Evolutionary conservation across 2,329 filamentous ascomycete genomes (phyloP).

Genomic region (Trematosphaeria pertusa): DNA sequence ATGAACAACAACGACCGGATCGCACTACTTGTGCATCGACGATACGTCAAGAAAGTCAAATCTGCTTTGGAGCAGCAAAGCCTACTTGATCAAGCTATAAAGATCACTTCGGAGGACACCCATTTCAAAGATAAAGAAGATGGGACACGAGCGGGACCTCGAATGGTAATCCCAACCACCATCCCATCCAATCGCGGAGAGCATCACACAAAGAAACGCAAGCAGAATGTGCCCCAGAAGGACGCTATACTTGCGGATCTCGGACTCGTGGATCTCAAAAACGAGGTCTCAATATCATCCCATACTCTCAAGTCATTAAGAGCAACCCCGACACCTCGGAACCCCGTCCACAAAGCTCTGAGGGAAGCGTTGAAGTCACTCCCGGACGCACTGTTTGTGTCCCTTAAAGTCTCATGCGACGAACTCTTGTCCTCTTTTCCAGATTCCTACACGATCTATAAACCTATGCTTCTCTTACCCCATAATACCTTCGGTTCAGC

Average conservation of each 20-base stretch:
- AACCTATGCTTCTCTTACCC: slow-evolving; percentile 64
- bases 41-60: slow-evolving; percentile 50
- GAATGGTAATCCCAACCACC: slow-evolving; percentile 31
- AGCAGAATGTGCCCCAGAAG: background rate
- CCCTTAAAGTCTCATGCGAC: slow-evolving; percentile 20
- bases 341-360: slow-evolving; percentile 32
- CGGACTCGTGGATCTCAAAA: slow-evolving; percentile 14
- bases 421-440: slow-evolving; percentile 35
- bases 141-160: slow-evolving; percentile 2
- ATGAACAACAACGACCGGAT: no score
- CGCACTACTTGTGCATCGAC: slow-evolving; percentile 36
- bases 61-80: slow-evolving; percentile 40
- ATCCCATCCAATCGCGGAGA: slow-evolving; percentile 4
- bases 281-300: slow-evolving; percentile 21
- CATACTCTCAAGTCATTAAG: no score
- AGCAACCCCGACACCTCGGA: no score
- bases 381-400: slow-evolving; percentile 16
- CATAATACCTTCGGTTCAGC: slow-evolving; percentile 51
- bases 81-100: slow-evolving; percentile 34
- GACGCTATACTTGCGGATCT: slow-evolving; percentile 14
- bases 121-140: background rate
- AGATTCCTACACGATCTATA: slow-evolving; percentile 62
- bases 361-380: slow-evolving; percentile 20
- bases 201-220: background rate
- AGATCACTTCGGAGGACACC: slow-evolving; percentile 30